Percentiles rank a stretch among this genome's conserved stretches.
Conservation (phyloP, 208 protist genomes). For the Leishmania gerbilli region DNA sequence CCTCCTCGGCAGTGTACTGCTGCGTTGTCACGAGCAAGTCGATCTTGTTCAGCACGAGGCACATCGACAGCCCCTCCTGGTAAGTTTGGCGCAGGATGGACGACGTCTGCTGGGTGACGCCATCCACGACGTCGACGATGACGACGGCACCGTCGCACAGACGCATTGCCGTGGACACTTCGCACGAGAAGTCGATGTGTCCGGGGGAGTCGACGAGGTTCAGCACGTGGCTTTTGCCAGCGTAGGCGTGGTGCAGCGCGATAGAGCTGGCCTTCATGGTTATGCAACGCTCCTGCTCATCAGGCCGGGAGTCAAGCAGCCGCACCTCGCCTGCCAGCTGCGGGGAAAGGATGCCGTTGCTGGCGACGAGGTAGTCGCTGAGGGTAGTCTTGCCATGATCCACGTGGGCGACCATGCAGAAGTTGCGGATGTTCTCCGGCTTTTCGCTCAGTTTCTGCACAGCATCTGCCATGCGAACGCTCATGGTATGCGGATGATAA, state of each 20-base stretch:
- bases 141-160: slow-evolving; percentile 98
- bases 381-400: slow-evolving; percentile 99
- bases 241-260: slow-evolving; percentile 86
- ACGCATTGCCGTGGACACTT: slow-evolving; percentile 98
- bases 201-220: slow-evolving; percentile 99
- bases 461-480: slow-evolving; percentile 18
- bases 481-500: slow-evolving; percentile 9
- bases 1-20: slow-evolving; percentile 89
- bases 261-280: slow-evolving; percentile 99
- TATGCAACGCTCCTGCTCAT: slow-evolving; percentile 98
- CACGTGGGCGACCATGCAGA: slow-evolving; percentile 98
- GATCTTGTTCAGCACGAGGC: slow-evolving; percentile 99
- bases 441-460: slow-evolving; percentile 64
- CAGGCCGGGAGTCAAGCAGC: slow-evolving; percentile 96
- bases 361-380: slow-evolving; percentile 96
- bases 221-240: slow-evolving; percentile 82
- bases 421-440: slow-evolving; percentile 93
- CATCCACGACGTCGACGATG: slow-evolving; percentile 99
- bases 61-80: slow-evolving; percentile 93
- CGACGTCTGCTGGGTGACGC: slow-evolving; percentile 95
- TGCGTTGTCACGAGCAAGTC: slow-evolving; percentile 96
- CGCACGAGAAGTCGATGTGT: slow-evolving; percentile 98
- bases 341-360: slow-evolving; percentile 97
- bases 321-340: slow-evolving; percentile 97
- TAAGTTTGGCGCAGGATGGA: slow-evolving; percentile 97